phyloP scores from a whole-genome alignment of 768 basidiomycete genomes.

The Rossbeevera mucosa region DNA sequence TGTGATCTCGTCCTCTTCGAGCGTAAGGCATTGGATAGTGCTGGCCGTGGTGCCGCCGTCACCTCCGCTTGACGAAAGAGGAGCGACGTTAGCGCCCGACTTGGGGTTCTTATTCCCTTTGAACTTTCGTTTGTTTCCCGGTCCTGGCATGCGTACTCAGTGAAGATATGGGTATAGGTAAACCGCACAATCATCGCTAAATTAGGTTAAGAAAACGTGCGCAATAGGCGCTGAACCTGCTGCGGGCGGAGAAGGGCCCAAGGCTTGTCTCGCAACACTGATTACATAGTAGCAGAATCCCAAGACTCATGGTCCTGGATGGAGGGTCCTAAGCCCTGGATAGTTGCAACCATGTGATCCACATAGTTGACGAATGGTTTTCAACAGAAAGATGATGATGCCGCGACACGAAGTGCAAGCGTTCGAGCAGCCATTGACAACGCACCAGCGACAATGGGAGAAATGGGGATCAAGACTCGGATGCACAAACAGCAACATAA shows the following conservation, averaged over 20 bases:
- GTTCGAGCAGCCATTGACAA: no score
- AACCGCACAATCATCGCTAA: not conserved
- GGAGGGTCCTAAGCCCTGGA: not conserved
- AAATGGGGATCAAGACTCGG: no score
- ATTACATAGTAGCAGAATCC: not conserved
- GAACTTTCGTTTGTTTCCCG: slow-evolving; percentile 5
- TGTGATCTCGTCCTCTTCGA: slow-evolving; percentile 26
- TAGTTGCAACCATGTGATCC: not conserved
- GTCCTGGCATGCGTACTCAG: slow-evolving; percentile 8
- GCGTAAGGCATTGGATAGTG: slow-evolving; percentile 11
- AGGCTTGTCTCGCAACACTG: not conserved
- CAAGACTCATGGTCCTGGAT: not conserved
- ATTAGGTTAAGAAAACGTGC: not conserved
- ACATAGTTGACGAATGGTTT: not conserved
- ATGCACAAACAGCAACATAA: no score
- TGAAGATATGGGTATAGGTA: not conserved
- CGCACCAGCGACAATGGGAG: no score
- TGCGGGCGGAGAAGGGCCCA: not conserved
- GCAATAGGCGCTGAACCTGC: not conserved
- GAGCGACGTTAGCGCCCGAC: not conserved
- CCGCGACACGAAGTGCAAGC: no score
- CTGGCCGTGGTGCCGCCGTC: not conserved
- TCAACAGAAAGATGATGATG: no score
- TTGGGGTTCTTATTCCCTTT: not conserved
- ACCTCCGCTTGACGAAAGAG: not conserved